A percentile compares a stretch with the other conserved stretches of the same genome.
These are phyloP conservation scores for Argentina anserina DNA, from an alignment of 306 rosid species.

Conservation along the genomic window DNA sequence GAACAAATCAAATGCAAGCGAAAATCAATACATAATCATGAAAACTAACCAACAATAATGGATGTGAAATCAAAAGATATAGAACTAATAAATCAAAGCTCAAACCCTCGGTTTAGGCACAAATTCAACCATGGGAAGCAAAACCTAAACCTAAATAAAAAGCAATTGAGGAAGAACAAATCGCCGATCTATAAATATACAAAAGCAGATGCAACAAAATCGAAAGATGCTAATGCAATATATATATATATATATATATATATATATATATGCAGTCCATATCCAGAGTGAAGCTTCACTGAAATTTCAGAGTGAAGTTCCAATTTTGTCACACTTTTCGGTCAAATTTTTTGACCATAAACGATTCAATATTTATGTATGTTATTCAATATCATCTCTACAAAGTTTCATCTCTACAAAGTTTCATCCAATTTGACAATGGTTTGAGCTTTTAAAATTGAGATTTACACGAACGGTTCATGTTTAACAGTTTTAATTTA, in stretches of 20 bases:
- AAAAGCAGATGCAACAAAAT: neutral
- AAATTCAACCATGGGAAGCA: neutral
- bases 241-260: neutral
- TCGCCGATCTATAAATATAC: slow-evolving; percentile 10
- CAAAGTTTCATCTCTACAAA: too few species aligned
- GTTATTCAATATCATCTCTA: too few species aligned
- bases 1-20: slow-evolving; percentile 1
- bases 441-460: too few species aligned
- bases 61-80: neutral
- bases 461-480: too few species aligned
- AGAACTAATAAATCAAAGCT: neutral
- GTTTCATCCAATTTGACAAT: too few species aligned
- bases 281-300: too few species aligned
- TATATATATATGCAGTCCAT: too few species aligned
- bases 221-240: slow-evolving; percentile 9
- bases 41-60: slow-evolving; percentile 9
- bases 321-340: too few species aligned
- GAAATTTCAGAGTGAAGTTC: too few species aligned
- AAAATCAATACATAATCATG: neutral
- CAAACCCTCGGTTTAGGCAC: neutral
- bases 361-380: too few species aligned
- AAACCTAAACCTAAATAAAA: neutral
- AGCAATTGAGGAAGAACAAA: neutral
- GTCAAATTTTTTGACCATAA: too few species aligned
- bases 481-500: too few species aligned